Evolutionary conservation across 2,329 filamentous ascomycete species (phyloP), one percentile per base, ranked within the genome.

Genomic region (Aspergillus unguis): DNA sequence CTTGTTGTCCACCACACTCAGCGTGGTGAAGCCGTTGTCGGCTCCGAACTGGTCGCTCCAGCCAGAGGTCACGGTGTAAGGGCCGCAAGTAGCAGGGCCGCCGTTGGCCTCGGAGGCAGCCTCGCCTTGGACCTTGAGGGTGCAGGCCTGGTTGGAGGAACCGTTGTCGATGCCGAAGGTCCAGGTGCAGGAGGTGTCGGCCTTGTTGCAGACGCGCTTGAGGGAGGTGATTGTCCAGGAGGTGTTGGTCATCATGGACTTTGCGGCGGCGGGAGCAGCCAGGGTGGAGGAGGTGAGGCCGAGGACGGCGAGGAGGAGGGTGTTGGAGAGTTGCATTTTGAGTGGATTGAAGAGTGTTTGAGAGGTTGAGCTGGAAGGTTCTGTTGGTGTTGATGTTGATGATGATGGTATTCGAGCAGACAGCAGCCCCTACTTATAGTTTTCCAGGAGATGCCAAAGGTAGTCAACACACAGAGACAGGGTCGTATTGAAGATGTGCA

Each of bases 191-290:
- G 35, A 17, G 11, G 37, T 43, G 29, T 43, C 25, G 38, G 10
- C 38, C 29, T 11, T 3, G 38, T 49, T 27, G 46, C 46, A 49
- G 25, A 29, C 46, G 46, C 46, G 46, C 38, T 49, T 49, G 10
- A 49, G 23, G 38, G 8, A 11, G 2, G 35, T 37, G 2, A 37
- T 10, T 10, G 35, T 37, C 35, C 35, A 37, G 40, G 6, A 10
- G 8, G 10, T 17, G 47, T 43, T 49, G 4, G 47, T 49, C 47
- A 49, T 49, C 47, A 49, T 49, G 38, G 38, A 49, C 9, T 49
- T 49, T 7, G 47, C 28, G 11, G 32, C 6, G 1, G 37, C 11
- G 3, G 46, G 47, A 7, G 47, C 47, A 26, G 47, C 47, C 6
- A 49, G 23, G 23, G 37, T n/a, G 8, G 35, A 4, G 2, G 9